Conservation (phyloP, 2,329 filamentous ascomycete species). For the Neofusicoccum parvum region DNA sequence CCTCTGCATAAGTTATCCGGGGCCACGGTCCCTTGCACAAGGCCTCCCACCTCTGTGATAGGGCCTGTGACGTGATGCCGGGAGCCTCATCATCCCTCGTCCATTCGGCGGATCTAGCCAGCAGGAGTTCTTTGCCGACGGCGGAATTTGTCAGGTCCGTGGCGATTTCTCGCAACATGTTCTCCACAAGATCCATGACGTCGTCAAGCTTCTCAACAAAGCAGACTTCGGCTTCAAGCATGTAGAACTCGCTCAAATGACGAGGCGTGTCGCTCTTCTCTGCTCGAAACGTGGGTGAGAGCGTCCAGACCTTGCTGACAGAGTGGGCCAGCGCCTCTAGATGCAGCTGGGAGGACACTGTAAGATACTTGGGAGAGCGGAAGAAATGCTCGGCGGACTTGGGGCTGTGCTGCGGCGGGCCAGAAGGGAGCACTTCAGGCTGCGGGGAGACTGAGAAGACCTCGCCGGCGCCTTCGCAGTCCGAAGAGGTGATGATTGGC, state of each 20-base stretch:
- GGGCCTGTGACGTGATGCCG: conserved; percentile 50
- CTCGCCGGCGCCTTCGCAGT: conserved; percentile 95
- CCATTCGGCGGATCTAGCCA: conserved; percentile 45
- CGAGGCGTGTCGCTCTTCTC: conserved; percentile 91
- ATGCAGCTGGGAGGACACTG: conserved; percentile 92
- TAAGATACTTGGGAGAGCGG: conserved; percentile 85
- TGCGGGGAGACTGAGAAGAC: conserved; percentile 70
- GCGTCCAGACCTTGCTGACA: conserved; percentile 86
- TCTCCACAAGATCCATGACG: conserved; percentile 80
- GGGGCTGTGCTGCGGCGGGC: background rate
- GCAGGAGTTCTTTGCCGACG: conserved; percentile 59
- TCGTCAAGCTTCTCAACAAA: conserved; percentile 71
- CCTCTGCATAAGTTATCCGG: conserved; percentile 79
- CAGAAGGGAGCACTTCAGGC: conserved; percentile 30
- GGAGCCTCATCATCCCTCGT: conserved; percentile 31
- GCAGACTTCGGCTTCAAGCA: conserved; percentile 90
- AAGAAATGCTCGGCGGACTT: conserved; percentile 66
- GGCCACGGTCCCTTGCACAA: conserved; percentile 75
- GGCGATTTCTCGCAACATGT: conserved; percentile 67
- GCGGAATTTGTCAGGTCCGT: conserved; percentile 52
- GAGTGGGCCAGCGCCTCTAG: conserved; percentile 89
- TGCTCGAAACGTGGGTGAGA: conserved; percentile 91
- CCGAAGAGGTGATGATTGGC: conserved; percentile 92
- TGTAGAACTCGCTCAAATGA: conserved; percentile 97
- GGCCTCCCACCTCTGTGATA: conserved; percentile 72